Evolutionary conservation across 2,329 filamentous ascomycete genomes (phyloP), one percentile per base, ranked within the genome.

Genomic region (Colletotrichum zoysiae): DNA sequence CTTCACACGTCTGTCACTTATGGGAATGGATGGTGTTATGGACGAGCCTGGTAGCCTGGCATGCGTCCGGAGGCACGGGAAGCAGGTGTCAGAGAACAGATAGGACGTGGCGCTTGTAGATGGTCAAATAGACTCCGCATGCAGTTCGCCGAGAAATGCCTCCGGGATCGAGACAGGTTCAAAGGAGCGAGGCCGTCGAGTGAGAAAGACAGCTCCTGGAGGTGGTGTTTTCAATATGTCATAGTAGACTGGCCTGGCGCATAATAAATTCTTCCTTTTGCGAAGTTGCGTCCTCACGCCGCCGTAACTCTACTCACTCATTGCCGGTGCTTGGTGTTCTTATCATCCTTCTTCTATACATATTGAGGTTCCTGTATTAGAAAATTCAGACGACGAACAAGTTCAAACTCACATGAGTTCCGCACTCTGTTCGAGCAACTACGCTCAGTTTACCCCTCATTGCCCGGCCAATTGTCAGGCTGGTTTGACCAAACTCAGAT

Each of bases 201-300:
- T 26, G 26, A 26, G 26, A 26, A 14, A 16, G 26, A 48, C 44
- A 8, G 5, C 33, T 33, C 42, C 14, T 35, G 14, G 44, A 58
- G 20, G 18, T 6, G 33, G 35, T 67, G 20, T 30, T 42, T 48
- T 48, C 9, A 11, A 66, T n/a, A 61, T 70, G 63, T 57, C 63
- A 66, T 56, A 56, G 50, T 67, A 50, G 20, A 63, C 50, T 56
- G 57, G 67, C 57, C 48, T 51, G 51, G 57, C 64, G 35, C 67
- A 55, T 40, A 11, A 23, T 57, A 53, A 42, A 23, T 57, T 58
- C 42, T 51, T 26, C 50, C 33, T 20, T 35, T 44, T 6, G 11
- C 46, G 50, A 26, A 16, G 26, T 57, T 4, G 48, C 46, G 50
- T 23, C 38, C 7, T 55, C 40, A n/a, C 8, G 8, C 20, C 63